Base-by-base conservation (phyloP, 345 rosid species). In the Gossypium australe region DNA sequence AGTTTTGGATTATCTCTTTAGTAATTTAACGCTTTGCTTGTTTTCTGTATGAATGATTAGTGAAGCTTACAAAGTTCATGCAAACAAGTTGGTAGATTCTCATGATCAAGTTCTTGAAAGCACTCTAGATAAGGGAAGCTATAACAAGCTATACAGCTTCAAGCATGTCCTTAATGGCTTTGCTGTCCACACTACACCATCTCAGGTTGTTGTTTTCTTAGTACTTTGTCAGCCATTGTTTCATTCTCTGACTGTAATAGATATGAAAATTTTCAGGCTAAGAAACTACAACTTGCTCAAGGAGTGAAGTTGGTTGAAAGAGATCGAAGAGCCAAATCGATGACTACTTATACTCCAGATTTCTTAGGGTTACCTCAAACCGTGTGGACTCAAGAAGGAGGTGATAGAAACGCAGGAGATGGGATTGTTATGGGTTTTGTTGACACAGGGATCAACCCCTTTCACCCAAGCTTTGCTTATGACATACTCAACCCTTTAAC, bases 301-400 rank as follows among this genome's bases (percentile, higher is more conserved):
- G 89, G 88, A 76, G 89, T 90, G 14, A 94, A 83, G 78, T 49
- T 79, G 80, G 82, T 94, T 67, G 98, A 92, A 84, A 88, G 84
- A 82, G 98, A 90, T 63, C 88, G 87, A 78, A 94, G 97, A 84
- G 92, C 89, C 72, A 90, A 80, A 76, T 7, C 87, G 82, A 89
- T 92, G 98, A 89, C 97, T 51, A 88, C 97, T 1, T 90, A 94
- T 82, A 90, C 86, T 45, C 94, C 95, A 8, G 77, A 85, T 18
- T 92, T 90, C 87, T 82, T 94, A 24, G 89, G 88, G 77, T 55
- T 94, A 70, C 87, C 90, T 11, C 57, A 77, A 8, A 78, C 83
- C 74, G 85, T 81, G 2, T 88, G 94, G 94, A 73, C 82, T 12
- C 82, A 80, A 76, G 80, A 65, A 70, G 88, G 86, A 8, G 89